Percentiles rank a stretch among this genome's conserved stretches.
Evolutionary conservation across 768 basidiomycete genomes (phyloP).

Genomic region (Xerocomellus amylosporus): DNA sequence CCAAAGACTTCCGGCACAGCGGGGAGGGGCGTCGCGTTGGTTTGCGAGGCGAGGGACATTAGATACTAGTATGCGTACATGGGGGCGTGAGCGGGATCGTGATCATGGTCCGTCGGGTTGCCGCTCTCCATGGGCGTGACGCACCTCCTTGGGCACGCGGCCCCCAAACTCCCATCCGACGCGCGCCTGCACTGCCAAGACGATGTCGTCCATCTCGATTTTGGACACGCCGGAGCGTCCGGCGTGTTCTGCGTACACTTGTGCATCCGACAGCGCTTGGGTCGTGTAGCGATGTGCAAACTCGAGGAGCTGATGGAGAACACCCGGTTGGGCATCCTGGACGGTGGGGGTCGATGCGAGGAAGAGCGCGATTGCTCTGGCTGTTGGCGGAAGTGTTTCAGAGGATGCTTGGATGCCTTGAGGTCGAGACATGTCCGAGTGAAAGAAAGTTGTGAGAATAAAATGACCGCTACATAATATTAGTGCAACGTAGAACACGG

Average conservation of each 20-base stretch:
- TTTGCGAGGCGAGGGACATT: slow-evolving; percentile 77
- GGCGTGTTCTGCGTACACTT: slow-evolving; percentile 85
- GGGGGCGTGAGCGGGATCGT: not conserved
- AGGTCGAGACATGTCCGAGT: slow-evolving; percentile 39
- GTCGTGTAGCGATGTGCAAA: slow-evolving; percentile 82
- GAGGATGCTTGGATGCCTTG: slow-evolving; percentile 34
- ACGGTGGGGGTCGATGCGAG: slow-evolving; percentile 81
- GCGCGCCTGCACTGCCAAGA: slow-evolving; percentile 79
- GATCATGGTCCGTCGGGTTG: too few relatives aligned
- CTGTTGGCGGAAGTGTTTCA: slow-evolving; percentile 80
- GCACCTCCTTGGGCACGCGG: slow-evolving; percentile 83
- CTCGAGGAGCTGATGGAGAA: slow-evolving; percentile 83
- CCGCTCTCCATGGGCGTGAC: slow-evolving; percentile 12
- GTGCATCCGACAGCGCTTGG: slow-evolving; percentile 80
- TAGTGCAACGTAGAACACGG: slow-evolving; percentile 8
- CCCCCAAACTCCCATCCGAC: slow-evolving; percentile 94
- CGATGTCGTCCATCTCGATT: slow-evolving; percentile 80
- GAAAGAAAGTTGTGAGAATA: not conserved
- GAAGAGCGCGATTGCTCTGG: slow-evolving; percentile 78
- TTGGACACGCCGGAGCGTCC: slow-evolving; percentile 59
- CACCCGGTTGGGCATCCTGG: slow-evolving; percentile 82
- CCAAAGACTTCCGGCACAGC: slow-evolving; percentile 88
- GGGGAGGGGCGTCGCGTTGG: slow-evolving; percentile 77
- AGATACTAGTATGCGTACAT: slow-evolving; percentile 51
- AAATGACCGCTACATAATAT: slow-evolving; percentile 6